A percentile compares a stretch with the other conserved stretches of the same genome.
Evolutionary conservation across 345 rosid genomes (phyloP).

Genomic region (Eucalyptus curtisii): DNA sequence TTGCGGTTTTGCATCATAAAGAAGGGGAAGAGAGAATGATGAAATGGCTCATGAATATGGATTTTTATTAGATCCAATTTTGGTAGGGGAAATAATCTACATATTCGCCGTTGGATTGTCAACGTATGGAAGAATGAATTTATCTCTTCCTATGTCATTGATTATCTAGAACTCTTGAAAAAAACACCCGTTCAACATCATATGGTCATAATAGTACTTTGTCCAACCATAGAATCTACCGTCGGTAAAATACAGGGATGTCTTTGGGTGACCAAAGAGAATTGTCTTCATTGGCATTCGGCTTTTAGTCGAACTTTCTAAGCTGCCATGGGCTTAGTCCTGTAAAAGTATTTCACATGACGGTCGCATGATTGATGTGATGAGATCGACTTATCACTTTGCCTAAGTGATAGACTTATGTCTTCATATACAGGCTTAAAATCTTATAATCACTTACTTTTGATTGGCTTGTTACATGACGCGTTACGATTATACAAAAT

Average conservation of each 20-base stretch:
- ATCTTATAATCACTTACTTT: background rate
- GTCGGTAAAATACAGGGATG: background rate
- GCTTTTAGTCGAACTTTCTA: background rate
- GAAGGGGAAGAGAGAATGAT: background rate
- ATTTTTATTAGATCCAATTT: background rate
- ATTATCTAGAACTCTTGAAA: background rate
- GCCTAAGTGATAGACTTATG: background rate
- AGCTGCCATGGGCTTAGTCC: background rate
- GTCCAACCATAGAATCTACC: background rate
- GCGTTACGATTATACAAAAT: background rate
- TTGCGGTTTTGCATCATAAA: background rate
- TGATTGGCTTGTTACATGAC: background rate
- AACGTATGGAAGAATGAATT: background rate
- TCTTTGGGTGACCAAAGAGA: background rate
- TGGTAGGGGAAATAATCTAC: background rate
- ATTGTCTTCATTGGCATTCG: background rate
- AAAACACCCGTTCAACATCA: background rate
- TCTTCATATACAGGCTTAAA: accelerated
- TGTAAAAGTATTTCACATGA: background rate
- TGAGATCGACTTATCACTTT: too few species aligned
- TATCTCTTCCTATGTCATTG: background rate
- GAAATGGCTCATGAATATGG: background rate
- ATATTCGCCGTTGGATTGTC: background rate
- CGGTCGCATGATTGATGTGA: accelerated
- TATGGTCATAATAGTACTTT: background rate